Base-by-base conservation (phyloP, 257 asterid genomes). In the Salvia splendens region DNA sequence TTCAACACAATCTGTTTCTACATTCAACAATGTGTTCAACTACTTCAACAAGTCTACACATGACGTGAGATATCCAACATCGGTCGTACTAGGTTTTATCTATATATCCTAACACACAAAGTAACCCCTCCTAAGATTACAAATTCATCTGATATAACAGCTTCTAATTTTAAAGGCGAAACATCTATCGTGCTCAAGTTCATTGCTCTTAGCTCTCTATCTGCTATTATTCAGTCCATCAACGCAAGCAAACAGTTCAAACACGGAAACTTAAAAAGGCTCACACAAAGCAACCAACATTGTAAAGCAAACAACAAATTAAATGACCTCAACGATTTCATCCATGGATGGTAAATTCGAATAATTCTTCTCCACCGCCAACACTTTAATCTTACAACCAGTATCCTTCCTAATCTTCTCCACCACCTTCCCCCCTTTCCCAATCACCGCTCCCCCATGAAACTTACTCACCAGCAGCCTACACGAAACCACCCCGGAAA, bases 361-460 rank as follows among this genome's bases (percentile, higher is more conserved):
- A 7, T 65, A 74, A 77, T 74, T 52, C 49, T 57, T 82, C 16
- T 86, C 90, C 5, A 76, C 51, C 3, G 50, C 54, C 77, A 87
- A 78, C n/a, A 86, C 92, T 74, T 76, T 82, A 56, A 90, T 79
- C 50, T 67, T 86, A 65, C 90, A 87, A 0, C 94, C 84, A 3
- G 89, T 83, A 3, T 90, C 94, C 76, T 64, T 82, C 91, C 84
- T 84, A 5, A 90, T 87, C 76, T 76, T 79, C 75, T 87, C 88
- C 15, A 90, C 82, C 43, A 84, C 87, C 28, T 76, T 83, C 46
- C 97, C 97, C 4, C 92, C 94, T 75, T 79, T 84, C 20, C 97
- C 97, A 8, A 87, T 90, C 57, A 90, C 81, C 3, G 88, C 78
- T 40, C 97, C 97, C 3, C 74, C 97, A 41, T 84, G 94, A 62